Conservation (phyloP, 805 yeast genomes). For the Scheffersomyces ergatensis region DNA sequence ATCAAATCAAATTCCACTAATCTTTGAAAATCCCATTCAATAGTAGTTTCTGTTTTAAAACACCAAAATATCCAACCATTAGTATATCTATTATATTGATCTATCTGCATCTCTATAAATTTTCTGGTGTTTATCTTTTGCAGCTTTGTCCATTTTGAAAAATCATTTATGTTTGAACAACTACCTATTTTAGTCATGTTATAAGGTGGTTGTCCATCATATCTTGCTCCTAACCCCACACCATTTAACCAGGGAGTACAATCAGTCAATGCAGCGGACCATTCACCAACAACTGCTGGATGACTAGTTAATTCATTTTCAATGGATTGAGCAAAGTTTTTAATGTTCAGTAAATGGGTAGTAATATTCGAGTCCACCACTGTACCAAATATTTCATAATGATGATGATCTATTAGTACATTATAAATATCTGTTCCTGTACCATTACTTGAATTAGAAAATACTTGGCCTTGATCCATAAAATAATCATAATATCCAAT, state of each 20-base stretch:
- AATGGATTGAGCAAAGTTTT: slow-evolving; percentile 30
- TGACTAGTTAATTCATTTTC: slow-evolving; percentile 32
- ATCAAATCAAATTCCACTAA: slow-evolving; percentile 50
- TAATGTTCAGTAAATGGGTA: slow-evolving; percentile 28
- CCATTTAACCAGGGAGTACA: slow-evolving; percentile 72
- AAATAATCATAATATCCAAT: slow-evolving; percentile 55
- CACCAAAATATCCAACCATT: slow-evolving; percentile 73
- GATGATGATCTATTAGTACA: slow-evolving; percentile 39
- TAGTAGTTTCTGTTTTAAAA: slow-evolving; percentile 62
- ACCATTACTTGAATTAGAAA: slow-evolving; percentile 1
- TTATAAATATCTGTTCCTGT: slow-evolving; percentile 23
- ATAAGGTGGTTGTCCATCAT: slow-evolving; percentile 44
- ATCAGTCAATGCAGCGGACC: slow-evolving; percentile 71
- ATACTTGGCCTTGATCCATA: slow-evolving; percentile 14
- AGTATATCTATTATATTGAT: slow-evolving; percentile 42
- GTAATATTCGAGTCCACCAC: slow-evolving; percentile 27
- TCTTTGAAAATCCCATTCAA: slow-evolving; percentile 64
- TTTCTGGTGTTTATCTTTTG: slow-evolving; percentile 47
- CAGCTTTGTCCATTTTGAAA: slow-evolving; percentile 39
- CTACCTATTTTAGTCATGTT: slow-evolving; percentile 29
- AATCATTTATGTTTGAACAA: slow-evolving; percentile 41
- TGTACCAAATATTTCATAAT: slow-evolving; percentile 34
- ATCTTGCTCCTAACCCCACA: slow-evolving; percentile 64
- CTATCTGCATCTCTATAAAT: slow-evolving; percentile 60
- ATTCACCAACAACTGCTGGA: slow-evolving; percentile 65